These are phyloP conservation scores for Kentomonas sorsogonicus DNA, from an alignment of 208 protist genomes.

Conservation along the genomic window DNA sequence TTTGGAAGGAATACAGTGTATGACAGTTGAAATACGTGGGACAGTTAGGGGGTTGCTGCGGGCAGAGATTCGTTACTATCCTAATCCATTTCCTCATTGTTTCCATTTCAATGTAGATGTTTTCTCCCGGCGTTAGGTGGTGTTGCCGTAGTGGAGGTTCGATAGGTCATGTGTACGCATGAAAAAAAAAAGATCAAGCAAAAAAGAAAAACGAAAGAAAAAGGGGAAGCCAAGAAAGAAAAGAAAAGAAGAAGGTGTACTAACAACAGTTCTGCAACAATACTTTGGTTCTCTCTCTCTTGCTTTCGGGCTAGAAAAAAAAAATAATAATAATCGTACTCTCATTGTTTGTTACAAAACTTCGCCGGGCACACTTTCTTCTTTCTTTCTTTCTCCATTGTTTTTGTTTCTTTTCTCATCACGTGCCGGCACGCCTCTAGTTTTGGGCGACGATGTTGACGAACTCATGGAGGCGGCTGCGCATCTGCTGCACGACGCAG, in stretches of 20 bases:
- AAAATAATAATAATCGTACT: conserved; percentile 15
- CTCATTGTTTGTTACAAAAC: too few relatives aligned
- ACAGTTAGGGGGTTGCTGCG: too few relatives aligned
- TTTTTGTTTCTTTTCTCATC: background rate
- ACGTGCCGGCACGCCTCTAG: too few relatives aligned
- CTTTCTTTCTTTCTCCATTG: conserved; percentile 12
- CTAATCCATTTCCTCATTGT: too few relatives aligned
- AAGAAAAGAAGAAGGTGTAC: conserved; percentile 7
- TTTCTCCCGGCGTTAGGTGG: too few relatives aligned
- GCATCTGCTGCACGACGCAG: conserved; percentile 89
- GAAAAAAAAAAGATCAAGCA: conserved; percentile 11
- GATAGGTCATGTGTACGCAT: too few relatives aligned
- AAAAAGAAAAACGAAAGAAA: background rate
- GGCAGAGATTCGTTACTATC: too few relatives aligned
- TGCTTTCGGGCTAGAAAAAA: background rate
- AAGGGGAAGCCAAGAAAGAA: background rate
- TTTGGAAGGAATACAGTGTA: background rate
- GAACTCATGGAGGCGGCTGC: conserved; percentile 83
- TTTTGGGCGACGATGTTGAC: conserved; percentile 44
- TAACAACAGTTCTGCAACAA: background rate
- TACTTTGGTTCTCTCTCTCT: background rate
- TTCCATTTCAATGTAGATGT: too few relatives aligned
- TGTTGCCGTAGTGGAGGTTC: too few relatives aligned
- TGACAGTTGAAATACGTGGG: too few relatives aligned
- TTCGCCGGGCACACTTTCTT: conserved; percentile 9